Base-by-base conservation (phyloP, 1,139 yeast genomes). In the Yamadazyma sp. region DNA sequence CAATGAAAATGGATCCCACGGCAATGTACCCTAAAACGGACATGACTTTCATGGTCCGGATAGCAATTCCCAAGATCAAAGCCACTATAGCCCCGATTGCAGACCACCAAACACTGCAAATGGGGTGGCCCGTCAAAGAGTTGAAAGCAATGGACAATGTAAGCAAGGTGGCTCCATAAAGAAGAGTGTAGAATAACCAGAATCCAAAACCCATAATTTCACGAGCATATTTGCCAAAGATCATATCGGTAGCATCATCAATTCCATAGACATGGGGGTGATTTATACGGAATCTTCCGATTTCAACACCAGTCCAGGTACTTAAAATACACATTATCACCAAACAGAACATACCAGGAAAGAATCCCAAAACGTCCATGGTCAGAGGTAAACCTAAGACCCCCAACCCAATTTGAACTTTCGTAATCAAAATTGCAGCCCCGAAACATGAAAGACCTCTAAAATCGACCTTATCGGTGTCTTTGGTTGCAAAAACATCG, bases 321-420 rank as follows among this genome's bases (percentile, higher is more conserved):
- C 39, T 42, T 6, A 45, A 12, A n/a, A 22, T 16, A 33, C 48
- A 41, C 14, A 45, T 35, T 2, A 16, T 38, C 17, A 38, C 27
- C 13, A 45, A 40, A 34, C 43, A 31, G 11, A 45, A 31, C 21
- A 45, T 30, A 9, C 48, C 48, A 10, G 47, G 47, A 3, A 45
- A 33, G 25, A 45, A 43, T 10, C 40, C 47, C 37, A 43, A 40
- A 13, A 33, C 39, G 21, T 42, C 22, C 22, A 45, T 24, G 14
- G 48, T 43, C n/a, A n/a, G 29, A 1, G 48, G 48, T 34, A 45
- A 25, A 11, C 47, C 48, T 21, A 45, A 38, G 4, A 42, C 42
- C 4, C 49, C 49, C 16, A 45, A 34, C 14, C 49, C 49, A 16
- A 42, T 30, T 33, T 41, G 44, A 12, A 41, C 33, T 18, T 42